Evolutionary conservation across 805 yeast species (phyloP).

Genomic region (Saccharomycopsis oosterbeekiorum): DNA sequence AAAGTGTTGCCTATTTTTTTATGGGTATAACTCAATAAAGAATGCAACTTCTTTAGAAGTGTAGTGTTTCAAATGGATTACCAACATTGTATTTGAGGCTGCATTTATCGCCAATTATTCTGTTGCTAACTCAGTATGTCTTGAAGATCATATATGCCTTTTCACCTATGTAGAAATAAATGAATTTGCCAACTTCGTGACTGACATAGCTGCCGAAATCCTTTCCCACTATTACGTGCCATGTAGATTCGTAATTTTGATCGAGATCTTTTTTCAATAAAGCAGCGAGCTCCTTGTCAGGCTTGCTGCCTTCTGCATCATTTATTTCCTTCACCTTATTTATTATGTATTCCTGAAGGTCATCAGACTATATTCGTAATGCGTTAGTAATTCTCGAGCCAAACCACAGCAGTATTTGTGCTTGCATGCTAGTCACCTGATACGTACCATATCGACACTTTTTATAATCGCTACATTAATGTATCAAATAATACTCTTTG

Average conservation of each 20-base stretch:
- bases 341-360: constrained; percentile 40
- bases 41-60: too few species aligned
- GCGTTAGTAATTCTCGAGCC: not conserved
- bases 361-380: constrained; percentile 25
- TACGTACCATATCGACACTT: constrained; percentile 14
- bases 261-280: constrained; percentile 57
- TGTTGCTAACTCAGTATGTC: constrained; percentile 9
- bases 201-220: constrained; percentile 74
- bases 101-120: not conserved
- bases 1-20: too few species aligned
- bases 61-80: too few species aligned
- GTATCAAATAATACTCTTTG: not conserved
- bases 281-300: constrained; percentile 57
- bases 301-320: constrained; percentile 26
- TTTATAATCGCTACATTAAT: constrained; percentile 6
- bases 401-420: too few species aligned
- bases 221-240: constrained; percentile 79
- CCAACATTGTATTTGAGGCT: too few species aligned
- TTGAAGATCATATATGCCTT: constrained; percentile 61
- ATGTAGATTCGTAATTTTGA: constrained; percentile 52
- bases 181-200: constrained; percentile 64
- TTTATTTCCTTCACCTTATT: constrained; percentile 38
- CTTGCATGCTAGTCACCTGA: too few species aligned
- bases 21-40: too few species aligned
- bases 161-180: constrained; percentile 62